Evolutionary conservation across 116 monocot species (phyloP), one percentile per base, ranked within the genome.

Genomic region (Zostera marina): DNA sequence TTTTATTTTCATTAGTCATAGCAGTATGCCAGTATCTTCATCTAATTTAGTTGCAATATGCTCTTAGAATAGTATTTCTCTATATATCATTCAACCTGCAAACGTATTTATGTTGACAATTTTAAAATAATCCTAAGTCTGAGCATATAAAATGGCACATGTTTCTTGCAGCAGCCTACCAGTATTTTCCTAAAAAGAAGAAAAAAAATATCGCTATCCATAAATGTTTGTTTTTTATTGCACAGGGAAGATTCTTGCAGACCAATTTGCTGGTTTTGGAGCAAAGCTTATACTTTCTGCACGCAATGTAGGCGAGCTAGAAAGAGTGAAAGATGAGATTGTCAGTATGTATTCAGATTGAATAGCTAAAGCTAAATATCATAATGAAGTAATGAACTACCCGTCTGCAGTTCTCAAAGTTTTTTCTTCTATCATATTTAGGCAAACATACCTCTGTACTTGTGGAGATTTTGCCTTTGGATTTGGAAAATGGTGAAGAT

Each of bases 241-340:
- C 72, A 44, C 60, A 98, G 98, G 98, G 11, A 78, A 90, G 58
- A 44, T 73, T 61, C 83, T 98, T 68, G 98, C 98, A 9, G 73
- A 66, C 16, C 98, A 98, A 46, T 83, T 90, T 75, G 79, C 76
- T 8, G 60, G 47, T 68, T 75, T 98, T 55, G 98, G 98, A 68
- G 98, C 98, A 58, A 90, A 83, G 49, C 52, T 99, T 51, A 99
- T 99, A 71, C 80, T 99, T 52, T 99, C 98, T 70, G 83, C 91
- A 62, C 80, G 98, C 12, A 99, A 81, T 70, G 71, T 66, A 11
- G 32, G 66, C 20, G 98, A 99, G 71, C 82, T 99, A 60, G 91
- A 91, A 59, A 75, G 91, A 56, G 98, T 99, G 6, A 99, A 91
- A 79, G 62, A 15, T 64, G 73, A 81, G 48, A n/a, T 49, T 16